Conservation (phyloP, 345 rosid genomes). For the Citrus inodora region DNA sequence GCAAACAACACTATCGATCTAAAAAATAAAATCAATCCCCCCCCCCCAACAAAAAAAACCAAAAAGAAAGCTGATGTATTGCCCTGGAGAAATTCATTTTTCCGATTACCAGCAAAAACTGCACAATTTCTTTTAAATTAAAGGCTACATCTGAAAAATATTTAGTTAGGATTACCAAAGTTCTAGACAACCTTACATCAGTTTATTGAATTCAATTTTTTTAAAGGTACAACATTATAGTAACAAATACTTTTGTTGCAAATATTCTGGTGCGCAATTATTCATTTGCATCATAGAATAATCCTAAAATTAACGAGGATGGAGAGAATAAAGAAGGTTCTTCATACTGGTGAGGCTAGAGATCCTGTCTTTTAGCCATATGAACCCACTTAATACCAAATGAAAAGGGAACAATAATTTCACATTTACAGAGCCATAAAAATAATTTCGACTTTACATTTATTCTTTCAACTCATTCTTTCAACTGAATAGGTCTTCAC, state of each 20-base stretch:
- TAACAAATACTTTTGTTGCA: neutral
- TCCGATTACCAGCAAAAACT: neutral
- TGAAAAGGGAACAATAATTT: neutral
- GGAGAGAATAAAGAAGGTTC: neutral
- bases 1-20: neutral
- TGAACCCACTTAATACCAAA: neutral
- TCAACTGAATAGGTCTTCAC: neutral
- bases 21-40: neutral
- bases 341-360: neutral
- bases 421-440: neutral
- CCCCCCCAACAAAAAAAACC: too few relatives aligned
- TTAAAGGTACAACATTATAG: neutral
- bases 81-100: neutral
- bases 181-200: neutral
- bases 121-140: neutral
- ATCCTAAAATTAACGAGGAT: neutral
- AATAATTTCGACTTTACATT: neutral
- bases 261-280: neutral
- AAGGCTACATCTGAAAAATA: conserved; percentile 4
- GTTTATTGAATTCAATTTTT: neutral
- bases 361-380: neutral
- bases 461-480: neutral
- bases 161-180: neutral
- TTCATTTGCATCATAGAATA: neutral
- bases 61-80: neutral